Conservation (phyloP, 306 rosid genomes). For the Vigna radiata region DNA sequence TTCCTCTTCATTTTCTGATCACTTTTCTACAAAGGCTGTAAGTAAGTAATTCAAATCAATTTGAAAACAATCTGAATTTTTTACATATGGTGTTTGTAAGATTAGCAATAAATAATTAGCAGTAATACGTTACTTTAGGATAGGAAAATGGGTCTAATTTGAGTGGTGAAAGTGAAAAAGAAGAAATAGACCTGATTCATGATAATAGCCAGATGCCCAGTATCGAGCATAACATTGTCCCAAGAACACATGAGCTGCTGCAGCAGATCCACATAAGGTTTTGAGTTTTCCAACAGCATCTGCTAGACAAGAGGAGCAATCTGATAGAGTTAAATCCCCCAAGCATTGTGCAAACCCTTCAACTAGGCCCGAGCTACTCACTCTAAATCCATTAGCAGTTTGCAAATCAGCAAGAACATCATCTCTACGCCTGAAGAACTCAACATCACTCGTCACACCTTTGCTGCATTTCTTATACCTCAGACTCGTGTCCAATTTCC, state of each 20-base stretch:
- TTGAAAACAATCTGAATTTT: constrained; percentile 17
- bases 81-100: not conserved
- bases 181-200: constrained; percentile 61
- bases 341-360: constrained; percentile 79
- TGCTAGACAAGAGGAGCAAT: constrained; percentile 77
- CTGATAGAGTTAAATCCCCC: constrained; percentile 72
- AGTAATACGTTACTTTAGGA: not conserved
- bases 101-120: not conserved
- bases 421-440: constrained; percentile 81
- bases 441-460: constrained; percentile 56
- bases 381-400: constrained; percentile 65
- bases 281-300: constrained; percentile 82
- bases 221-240: constrained; percentile 91
- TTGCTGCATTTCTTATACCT: constrained; percentile 75
- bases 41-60: constrained; percentile 17
- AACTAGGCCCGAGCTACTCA: constrained; percentile 80
- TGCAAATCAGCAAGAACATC: constrained; percentile 76
- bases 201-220: constrained; percentile 91
- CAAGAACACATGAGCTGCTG: constrained; percentile 86
- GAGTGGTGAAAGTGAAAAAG: not conserved
- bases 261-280: constrained; percentile 87
- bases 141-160: not conserved
- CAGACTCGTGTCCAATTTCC: constrained; percentile 66
- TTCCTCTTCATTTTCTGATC: constrained; percentile 17
- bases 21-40: constrained; percentile 12